Evolutionary conservation across 2,329 filamentous ascomycete genomes (phyloP), one percentile per base, ranked within the genome.

Genomic region (Diaporthe amygdali): DNA sequence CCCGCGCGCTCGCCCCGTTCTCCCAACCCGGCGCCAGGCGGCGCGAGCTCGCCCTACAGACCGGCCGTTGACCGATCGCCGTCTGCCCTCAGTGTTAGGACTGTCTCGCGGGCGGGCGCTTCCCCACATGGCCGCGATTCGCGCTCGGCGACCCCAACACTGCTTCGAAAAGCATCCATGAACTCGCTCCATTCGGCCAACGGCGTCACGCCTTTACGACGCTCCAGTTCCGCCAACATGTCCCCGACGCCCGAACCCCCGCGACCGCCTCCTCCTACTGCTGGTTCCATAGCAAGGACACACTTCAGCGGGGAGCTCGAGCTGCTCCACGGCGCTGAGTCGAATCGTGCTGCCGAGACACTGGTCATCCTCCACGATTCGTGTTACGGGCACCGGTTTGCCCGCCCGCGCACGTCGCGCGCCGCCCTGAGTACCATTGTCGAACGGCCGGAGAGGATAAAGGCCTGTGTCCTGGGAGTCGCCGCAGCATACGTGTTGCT

Each of bases 311-410:
- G 87, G 72, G 94, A 97, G 79, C 81, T 97, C 39, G 85, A 89
- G 20, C 81, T 86, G 8, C 91, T 94, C 76, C 88, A 91, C 70
- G 82, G 84, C 39, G 78, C 78, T 2, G 79, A 82, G 14, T 79
- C 82, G 2, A 80, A 81, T 10, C 78, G 81, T 32, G 75, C 82
- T 41, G 81, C 88, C 14, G 85, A 95, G 72, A 94, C 94, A 0
- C 83, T 97, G 5, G 95, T 98, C 56, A 88, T 99, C 37, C 84
- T 99, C 2, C 95, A 98, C 77, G 96, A 99, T 83, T 92, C 93
- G 67, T 97, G 96, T 82, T 99, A 98, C 79, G 95, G 96, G 30
- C 96, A 99, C 82, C 92, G 95, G 27, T 99, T 91, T 81, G 94
- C 95, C 14, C 89, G 96, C 54, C 94, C 94, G 5, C 92, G 93